Conservation (phyloP, 2,329 filamentous ascomycete genomes). For the Ilyonectria mors-panacis region DNA sequence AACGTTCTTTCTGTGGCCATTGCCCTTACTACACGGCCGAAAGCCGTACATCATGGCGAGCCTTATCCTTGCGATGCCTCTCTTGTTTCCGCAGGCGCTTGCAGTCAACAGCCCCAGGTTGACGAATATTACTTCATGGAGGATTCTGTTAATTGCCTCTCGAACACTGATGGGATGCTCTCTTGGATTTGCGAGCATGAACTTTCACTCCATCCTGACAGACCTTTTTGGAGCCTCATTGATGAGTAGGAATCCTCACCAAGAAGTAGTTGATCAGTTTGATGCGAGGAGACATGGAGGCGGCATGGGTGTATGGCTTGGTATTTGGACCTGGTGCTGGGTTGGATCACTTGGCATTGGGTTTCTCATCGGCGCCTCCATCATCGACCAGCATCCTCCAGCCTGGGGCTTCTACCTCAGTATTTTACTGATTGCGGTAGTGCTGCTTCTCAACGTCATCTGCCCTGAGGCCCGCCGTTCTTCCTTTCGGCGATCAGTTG, state of each 20-base stretch:
- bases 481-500: conserved; percentile 76
- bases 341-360: conserved; percentile 80
- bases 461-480: conserved; percentile 81
- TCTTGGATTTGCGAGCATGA: conserved; percentile 84
- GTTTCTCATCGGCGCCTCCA: conserved; percentile 78
- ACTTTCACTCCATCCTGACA: conserved; percentile 78
- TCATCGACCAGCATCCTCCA: conserved; percentile 76
- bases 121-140: conserved; percentile 69
- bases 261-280: conserved; percentile 76
- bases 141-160: conserved; percentile 73
- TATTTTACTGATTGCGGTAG: conserved; percentile 75
- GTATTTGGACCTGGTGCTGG: conserved; percentile 84
- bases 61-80: conserved; percentile 77
- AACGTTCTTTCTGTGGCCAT: conserved; percentile 80
- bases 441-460: conserved; percentile 78
- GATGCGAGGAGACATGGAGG: conserved; percentile 83
- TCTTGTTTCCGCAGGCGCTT: conserved; percentile 83
- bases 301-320: conserved; percentile 85
- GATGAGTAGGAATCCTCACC: conserved; percentile 80
- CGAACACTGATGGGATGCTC: conserved; percentile 77
- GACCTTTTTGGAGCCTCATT: conserved; percentile 84
- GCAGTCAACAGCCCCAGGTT: conserved; percentile 71
- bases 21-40: conserved; percentile 81
- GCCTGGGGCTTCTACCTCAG: conserved; percentile 84
- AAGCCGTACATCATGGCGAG: conserved; percentile 83